phyloP scores from a whole-genome alignment of 108 stramenopile species.

The Pseudonitzschia multiseries region DNA sequence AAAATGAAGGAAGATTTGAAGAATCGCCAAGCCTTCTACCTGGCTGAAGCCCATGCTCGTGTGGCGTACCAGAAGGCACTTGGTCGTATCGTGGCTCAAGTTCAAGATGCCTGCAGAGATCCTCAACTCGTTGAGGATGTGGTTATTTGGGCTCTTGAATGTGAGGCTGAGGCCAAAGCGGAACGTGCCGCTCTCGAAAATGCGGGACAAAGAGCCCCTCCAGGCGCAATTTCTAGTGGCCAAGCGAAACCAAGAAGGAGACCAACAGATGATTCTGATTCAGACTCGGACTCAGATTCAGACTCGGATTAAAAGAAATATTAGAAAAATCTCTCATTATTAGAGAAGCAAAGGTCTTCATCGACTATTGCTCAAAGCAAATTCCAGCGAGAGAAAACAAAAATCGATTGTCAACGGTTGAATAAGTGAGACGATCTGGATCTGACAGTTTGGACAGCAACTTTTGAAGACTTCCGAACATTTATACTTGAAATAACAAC shows the following conservation, averaged over 20 bases:
- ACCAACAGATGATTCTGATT: conserved; percentile 34
- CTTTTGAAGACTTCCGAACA: too few relatives aligned
- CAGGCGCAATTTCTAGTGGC: conserved; percentile 20
- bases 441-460: too few relatives aligned
- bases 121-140: conserved; percentile 61
- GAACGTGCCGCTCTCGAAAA: conserved; percentile 48
- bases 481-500: too few relatives aligned
- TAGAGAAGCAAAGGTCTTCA: too few relatives aligned
- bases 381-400: too few relatives aligned
- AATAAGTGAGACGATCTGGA: too few relatives aligned
- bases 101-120: conserved; percentile 61
- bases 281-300: conserved; percentile 24
- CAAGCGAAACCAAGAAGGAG: background rate
- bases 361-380: too few relatives aligned
- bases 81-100: conserved; percentile 53
- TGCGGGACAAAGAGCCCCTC: conserved; percentile 38
- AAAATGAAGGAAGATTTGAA: conserved; percentile 70
- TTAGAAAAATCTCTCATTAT: too few relatives aligned
- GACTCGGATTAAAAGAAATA: too few relatives aligned
- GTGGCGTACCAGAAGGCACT: conserved; percentile 64
- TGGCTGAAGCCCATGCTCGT: conserved; percentile 70
- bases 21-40: conserved; percentile 65
- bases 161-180: conserved; percentile 50
- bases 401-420: too few relatives aligned
- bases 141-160: conserved; percentile 48